Base-by-base conservation (phyloP, 176 grass and related monocot species). In the Leersia perrieri region DNA sequence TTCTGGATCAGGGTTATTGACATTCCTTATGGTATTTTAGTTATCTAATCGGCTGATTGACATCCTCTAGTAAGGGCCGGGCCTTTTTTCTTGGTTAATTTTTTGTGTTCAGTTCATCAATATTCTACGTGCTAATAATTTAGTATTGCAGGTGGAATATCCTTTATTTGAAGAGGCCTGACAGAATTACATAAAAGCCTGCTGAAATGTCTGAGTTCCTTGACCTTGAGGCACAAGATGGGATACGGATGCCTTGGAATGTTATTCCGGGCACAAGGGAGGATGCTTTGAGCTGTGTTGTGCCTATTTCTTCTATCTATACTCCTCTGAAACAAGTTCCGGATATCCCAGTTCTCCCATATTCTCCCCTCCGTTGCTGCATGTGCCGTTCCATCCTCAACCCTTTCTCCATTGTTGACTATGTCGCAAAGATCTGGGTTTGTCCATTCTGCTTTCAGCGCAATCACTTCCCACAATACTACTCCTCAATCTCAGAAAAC, bases 221-320 rank as follows among this genome's bases (percentile, higher is more conserved):
- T 41, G 90, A 98, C 49, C 88, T 98, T 16, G 95, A 94, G 81
- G 53, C 61, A 12, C 85, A 82, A 68, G 92, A 98, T 80, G 92
- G 95, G 38, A 87, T 98, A 47, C 79, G 90, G 73, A 98, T 98
- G 95, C 86, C 95, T 26, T 98, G 95, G 95, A 98, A 98, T 82
- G 86, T 94, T 57, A 77, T 98, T 38, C 95, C 95, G 12, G 88
- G 92, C 83, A 89, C 90, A 68, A 92, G 84, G 82, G 90, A 89
- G 44, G 83, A 94, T 40, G 80, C 92, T 72, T 27, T 51, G 53
- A 80, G 75, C 78, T 92, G 88, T 72, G 92, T 94, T 3, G 82
- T 94, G 44, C 95, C 95, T 23, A 75, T 92, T 85, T 91, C 95
- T 18, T 74, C 90, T 39, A 90, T 98, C 40, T 98, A 94, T 79